These are phyloP conservation scores for Deinandra increscens DNA, from an alignment of 129 eudicot genomes.

Conservation along the genomic window DNA sequence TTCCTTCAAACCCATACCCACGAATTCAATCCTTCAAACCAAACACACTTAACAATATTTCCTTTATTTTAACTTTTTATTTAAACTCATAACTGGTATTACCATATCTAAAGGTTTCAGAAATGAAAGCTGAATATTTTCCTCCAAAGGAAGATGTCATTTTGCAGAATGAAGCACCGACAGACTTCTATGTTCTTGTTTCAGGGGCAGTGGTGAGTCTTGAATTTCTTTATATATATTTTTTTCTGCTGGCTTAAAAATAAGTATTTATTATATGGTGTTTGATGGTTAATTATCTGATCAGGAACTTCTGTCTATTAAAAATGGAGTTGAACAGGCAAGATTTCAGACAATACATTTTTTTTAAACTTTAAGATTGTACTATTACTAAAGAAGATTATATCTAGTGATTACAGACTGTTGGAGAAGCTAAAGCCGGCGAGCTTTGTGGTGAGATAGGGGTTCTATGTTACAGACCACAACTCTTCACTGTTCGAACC, in stretches of 20 bases:
- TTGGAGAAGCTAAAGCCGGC: slow-evolving; percentile 78
- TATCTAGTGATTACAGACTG: slow-evolving; percentile 41
- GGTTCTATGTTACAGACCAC: slow-evolving; percentile 93
- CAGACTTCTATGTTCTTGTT: slow-evolving; percentile 87
- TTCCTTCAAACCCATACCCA: not conserved
- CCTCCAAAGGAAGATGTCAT: slow-evolving; percentile 96
- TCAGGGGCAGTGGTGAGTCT: slow-evolving; percentile 76
- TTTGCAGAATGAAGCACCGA: slow-evolving; percentile 97
- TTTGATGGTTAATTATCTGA: slow-evolving; percentile 21
- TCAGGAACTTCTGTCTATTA: slow-evolving; percentile 66
- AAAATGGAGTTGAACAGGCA: slow-evolving; percentile 79
- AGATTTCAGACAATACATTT: slow-evolving; percentile 14
- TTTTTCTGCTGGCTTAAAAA: not conserved
- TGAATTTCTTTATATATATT: not conserved
- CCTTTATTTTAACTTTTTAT: not conserved
- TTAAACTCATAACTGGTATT: slow-evolving; percentile 9
- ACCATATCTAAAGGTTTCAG: slow-evolving; percentile 63
- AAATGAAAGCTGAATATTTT: slow-evolving; percentile 97
- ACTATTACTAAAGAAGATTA: not conserved
- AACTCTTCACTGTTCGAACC: slow-evolving; percentile 85
- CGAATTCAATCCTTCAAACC: not conserved
- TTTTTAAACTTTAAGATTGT: not conserved
- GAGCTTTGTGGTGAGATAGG: slow-evolving; percentile 92
- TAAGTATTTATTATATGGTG: not conserved
- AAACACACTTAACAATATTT: not conserved